Conservation (phyloP, 1,284 basidiomycete species). For the Leccinum fallax region DNA sequence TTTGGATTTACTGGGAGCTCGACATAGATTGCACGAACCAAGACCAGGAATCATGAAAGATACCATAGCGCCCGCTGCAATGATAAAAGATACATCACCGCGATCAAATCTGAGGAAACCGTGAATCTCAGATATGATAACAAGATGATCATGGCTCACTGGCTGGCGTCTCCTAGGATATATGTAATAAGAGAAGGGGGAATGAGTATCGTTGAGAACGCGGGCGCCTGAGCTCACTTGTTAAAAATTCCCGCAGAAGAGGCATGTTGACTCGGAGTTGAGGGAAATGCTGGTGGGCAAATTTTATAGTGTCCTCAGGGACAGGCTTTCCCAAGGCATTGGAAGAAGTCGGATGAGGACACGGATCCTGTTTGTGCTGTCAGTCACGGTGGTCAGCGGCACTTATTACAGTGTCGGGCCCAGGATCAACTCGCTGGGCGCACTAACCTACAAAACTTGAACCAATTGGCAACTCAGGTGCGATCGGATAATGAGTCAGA, state of each 20-base stretch:
- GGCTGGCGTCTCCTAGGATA: slow-evolving; percentile 25
- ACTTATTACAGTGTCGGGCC: background rate
- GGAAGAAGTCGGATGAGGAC: background rate
- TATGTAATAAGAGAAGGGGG: slow-evolving; percentile 6
- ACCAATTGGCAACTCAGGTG: background rate
- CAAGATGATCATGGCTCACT: slow-evolving; percentile 25
- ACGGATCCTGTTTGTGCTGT: background rate
- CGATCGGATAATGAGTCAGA: background rate
- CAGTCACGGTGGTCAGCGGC: background rate
- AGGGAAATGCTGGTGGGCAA: too few relatives aligned
- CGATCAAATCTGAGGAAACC: slow-evolving; percentile 51
- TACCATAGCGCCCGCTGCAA: slow-evolving; percentile 80
- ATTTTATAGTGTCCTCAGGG: too few relatives aligned
- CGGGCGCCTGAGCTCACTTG: background rate
- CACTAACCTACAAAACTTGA: background rate
- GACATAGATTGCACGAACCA: slow-evolving; percentile 41
- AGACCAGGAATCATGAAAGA: slow-evolving; percentile 80
- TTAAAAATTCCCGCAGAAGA: too few relatives aligned
- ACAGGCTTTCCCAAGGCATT: background rate
- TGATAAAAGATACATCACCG: slow-evolving; percentile 78
- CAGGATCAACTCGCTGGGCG: background rate
- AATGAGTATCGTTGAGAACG: background rate
- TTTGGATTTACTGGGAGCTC: background rate
- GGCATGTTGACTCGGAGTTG: too few relatives aligned
- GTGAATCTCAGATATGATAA: slow-evolving; percentile 6